Percentiles rank a stretch among this genome's conserved stretches.
Evolutionary conservation across 2,329 filamentous ascomycete species (phyloP).

Genomic region (Cytospora leucostoma): DNA sequence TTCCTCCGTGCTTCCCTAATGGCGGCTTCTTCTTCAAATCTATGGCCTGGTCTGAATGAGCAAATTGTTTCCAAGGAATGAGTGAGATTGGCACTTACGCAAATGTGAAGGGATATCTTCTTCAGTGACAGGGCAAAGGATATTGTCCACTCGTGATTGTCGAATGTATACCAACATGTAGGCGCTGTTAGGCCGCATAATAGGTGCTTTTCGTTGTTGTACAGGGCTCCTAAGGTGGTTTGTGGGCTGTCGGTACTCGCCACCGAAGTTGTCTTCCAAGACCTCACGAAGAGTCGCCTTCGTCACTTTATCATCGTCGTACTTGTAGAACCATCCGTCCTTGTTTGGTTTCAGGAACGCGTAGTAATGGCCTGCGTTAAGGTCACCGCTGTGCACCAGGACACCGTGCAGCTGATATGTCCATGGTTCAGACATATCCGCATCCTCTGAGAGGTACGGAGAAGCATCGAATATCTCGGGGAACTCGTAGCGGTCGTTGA

Average conservation of each 20-base stretch:
- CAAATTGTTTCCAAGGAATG: conserved; percentile 4
- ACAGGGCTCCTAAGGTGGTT: conserved; percentile 48
- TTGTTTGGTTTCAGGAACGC: conserved; percentile 93
- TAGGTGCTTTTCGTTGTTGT: conserved; percentile 59
- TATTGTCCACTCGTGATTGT: conserved; percentile 78
- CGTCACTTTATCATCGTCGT: conserved; percentile 97
- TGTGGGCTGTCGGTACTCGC: conserved; percentile 67
- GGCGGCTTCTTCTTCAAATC: conserved; percentile 79
- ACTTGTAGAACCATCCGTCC: conserved; percentile 93
- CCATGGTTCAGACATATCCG: conserved; percentile 87
- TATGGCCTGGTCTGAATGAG: conserved; percentile 54
- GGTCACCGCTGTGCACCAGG: conserved; percentile 91
- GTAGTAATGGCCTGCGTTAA: conserved; percentile 98
- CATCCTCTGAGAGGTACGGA: conserved; percentile 82
- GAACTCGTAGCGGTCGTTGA: conserved; percentile 91
- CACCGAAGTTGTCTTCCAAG: conserved; percentile 94
- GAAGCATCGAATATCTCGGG: conserved; percentile 81
- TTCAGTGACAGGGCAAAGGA: conserved; percentile 74
- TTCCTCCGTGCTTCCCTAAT: conserved; percentile 75
- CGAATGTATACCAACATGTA: conserved; percentile 99
- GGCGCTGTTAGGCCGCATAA: conserved; percentile 75
- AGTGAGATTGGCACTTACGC: conserved; percentile 49
- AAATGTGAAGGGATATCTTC: conserved; percentile 82
- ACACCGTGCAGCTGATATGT: conserved; percentile 93
- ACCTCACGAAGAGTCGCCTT: conserved; percentile 89